Conservation (phyloP, 306 rosid species). For the Abrus precatorius region DNA sequence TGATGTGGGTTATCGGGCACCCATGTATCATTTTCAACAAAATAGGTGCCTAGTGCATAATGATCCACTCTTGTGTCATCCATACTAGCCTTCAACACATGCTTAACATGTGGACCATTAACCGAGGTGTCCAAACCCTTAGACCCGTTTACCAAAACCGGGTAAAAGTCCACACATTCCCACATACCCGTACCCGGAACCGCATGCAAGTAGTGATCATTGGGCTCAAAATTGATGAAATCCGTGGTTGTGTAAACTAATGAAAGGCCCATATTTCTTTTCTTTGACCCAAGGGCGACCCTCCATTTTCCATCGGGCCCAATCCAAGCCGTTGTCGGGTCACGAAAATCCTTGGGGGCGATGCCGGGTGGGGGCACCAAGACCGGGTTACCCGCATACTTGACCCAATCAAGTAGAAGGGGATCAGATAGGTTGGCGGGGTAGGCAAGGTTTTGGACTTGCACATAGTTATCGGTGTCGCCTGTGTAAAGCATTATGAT, state of each 20-base stretch:
- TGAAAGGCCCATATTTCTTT: constrained; percentile 51
- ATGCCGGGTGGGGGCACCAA: constrained; percentile 69
- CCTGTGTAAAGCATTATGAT: constrained; percentile 79
- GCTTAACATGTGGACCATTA: constrained; percentile 62
- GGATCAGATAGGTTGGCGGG: constrained; percentile 86
- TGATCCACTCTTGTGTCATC: constrained; percentile 67
- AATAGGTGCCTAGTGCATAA: constrained; percentile 82
- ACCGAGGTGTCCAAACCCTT: constrained; percentile 72
- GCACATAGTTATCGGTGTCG: constrained; percentile 59
- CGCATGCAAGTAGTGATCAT: constrained; percentile 54
- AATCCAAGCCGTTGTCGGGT: constrained; percentile 77
- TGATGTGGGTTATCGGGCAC: constrained; percentile 74
- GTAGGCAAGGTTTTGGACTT: constrained; percentile 81
- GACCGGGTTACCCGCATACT: constrained; percentile 71
- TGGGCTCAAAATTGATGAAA: constrained; percentile 55
- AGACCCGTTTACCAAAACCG: constrained; percentile 62
- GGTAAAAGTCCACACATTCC: constrained; percentile 90
- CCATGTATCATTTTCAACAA: constrained; percentile 70
- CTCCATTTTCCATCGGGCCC: constrained; percentile 80
- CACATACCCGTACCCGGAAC: constrained; percentile 91
- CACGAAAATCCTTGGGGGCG: constrained; percentile 62
- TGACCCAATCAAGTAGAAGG: constrained; percentile 79
- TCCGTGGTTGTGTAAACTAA: constrained; percentile 64
- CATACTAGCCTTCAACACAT: constrained; percentile 79
- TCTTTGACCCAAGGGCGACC: constrained; percentile 62